Base-by-base conservation (phyloP, 768 basidiomycete species). In the Pleurotus djamor region DNA sequence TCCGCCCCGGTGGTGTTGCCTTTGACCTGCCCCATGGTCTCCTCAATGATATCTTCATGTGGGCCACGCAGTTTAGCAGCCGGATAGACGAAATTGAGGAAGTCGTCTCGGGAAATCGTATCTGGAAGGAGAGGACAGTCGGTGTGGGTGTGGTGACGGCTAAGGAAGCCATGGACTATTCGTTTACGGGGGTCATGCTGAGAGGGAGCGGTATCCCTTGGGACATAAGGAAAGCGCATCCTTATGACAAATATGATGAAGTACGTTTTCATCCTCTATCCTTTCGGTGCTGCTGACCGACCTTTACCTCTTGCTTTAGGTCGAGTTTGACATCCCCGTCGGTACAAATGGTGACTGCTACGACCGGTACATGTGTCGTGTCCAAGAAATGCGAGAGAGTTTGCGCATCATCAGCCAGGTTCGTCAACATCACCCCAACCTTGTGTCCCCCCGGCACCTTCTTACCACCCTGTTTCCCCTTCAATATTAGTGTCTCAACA, bases 11-110 rank as follows among this genome's bases (percentile, higher is more conserved):
- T 61, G 96, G 96, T 66, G 96, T 99, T 50, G 96, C 96, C 1
- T 98, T 95, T 69, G 96, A 99, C 69, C 80, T 99, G 48, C 96
- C 96, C 9, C 96, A 98, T 64, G 96, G 96, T n/a, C 79, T 99
- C n/a, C 84, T 99, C 37, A 92, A 98, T 65, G 96, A 99, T 72
- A 97, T 99, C 69, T 93, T 92, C 84, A 91, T 91, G 69, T 99
- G 96, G 96, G 91, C 92, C 2, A 97, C 96, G 1, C 96, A 98
- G 68, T 99, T 97, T 72, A 75, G 82, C 49, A 87, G 86, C 54
- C 84, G 96, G 62, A 82, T 99, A 32, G 96, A 99, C 69, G 96
- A 99, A 76, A 91, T 98, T 64, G 96, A 99, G 76, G 96, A 98
- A 74, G 94, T 99, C 64, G 88, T 99, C 34, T 96, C 93, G 3